These are phyloP conservation scores for Kazachstania psychrophila DNA, from an alignment of 805 yeast genomes.

Conservation along the genomic window DNA sequence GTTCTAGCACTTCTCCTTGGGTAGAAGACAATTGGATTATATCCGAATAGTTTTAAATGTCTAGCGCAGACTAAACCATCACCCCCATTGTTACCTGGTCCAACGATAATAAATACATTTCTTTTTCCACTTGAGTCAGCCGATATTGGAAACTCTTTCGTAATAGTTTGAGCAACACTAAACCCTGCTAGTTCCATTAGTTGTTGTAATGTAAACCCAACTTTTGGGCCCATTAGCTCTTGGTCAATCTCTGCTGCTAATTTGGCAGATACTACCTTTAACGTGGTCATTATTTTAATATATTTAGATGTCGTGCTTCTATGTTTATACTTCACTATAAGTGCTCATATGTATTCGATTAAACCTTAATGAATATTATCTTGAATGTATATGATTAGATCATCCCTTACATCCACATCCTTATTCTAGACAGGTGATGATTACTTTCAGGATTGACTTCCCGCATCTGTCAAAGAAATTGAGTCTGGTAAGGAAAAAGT, in stretches of 20 bases:
- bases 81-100: conserved; percentile 96
- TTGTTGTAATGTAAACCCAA: conserved; percentile 27
- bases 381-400: too few species aligned
- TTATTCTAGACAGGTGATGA: too few species aligned
- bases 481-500: too few species aligned
- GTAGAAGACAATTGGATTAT: conserved; percentile 65
- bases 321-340: too few species aligned
- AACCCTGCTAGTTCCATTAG: conserved; percentile 93
- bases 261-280: conserved; percentile 38
- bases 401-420: too few species aligned
- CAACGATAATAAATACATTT: conserved; percentile 63
- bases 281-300: conserved; percentile 1
- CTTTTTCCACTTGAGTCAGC: conserved; percentile 29
- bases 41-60: conserved; percentile 75
- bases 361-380: too few species aligned
- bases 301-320: too few species aligned
- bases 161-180: conserved; percentile 83
- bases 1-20: conserved; percentile 56
- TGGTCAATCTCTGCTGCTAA: conserved; percentile 70
- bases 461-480: too few species aligned
- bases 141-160: conserved; percentile 47
- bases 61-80: conserved; percentile 96
- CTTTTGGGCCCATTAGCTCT: conserved; percentile 79
- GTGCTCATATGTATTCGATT: too few species aligned
- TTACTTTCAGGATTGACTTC: too few species aligned